Evolutionary conservation across 495 filamentous ascomycete species (phyloP).

Genomic region (Ascodesmis nigricans): DNA sequence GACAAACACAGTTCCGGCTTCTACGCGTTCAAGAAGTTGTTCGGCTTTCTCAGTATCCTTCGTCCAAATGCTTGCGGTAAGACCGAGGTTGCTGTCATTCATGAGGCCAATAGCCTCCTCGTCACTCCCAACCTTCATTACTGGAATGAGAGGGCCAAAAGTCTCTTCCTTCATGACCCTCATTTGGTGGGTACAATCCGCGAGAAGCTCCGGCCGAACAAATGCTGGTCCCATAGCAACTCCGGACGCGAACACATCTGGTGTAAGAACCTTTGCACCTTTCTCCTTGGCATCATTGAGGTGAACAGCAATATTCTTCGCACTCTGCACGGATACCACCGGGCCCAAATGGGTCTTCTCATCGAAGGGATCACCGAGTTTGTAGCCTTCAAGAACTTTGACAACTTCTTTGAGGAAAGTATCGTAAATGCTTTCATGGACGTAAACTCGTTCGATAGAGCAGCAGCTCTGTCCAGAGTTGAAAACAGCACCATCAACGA

Average conservation of each 20-base stretch:
- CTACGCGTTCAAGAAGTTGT: conserved; percentile 53
- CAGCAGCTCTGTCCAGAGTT: conserved; percentile 97
- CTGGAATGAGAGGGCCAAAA: conserved; percentile 81
- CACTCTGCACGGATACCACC: conserved; percentile 58
- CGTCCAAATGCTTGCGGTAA: conserved; percentile 97
- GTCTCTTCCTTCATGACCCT: conserved; percentile 84
- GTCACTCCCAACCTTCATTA: conserved; percentile 76
- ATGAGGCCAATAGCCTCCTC: conserved; percentile 64
- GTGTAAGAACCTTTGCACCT: conserved; percentile 66
- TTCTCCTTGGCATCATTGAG: conserved; percentile 66
- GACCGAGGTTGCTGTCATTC: conserved; percentile 87
- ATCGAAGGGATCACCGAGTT: conserved; percentile 65
- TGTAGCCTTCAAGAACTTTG: conserved; percentile 67
- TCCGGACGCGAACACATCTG: conserved; percentile 26
- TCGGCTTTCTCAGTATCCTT: conserved; percentile 65
- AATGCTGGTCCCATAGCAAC: conserved; percentile 33
- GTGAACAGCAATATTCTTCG: conserved; percentile 53
- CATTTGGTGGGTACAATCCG: conserved; percentile 68
- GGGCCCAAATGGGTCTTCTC: conserved; percentile 65
- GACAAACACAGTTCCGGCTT: conserved; percentile 91
- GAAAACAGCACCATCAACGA: conserved; percentile 84
- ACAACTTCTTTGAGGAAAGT: conserved; percentile 55
- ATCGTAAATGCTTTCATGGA: conserved; percentile 63
- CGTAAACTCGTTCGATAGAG: conserved; percentile 78
- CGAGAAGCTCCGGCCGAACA: conserved; percentile 64